Evolutionary conservation across 768 basidiomycete species (phyloP).

Genomic region (Hydnomerulius pinastri): DNA sequence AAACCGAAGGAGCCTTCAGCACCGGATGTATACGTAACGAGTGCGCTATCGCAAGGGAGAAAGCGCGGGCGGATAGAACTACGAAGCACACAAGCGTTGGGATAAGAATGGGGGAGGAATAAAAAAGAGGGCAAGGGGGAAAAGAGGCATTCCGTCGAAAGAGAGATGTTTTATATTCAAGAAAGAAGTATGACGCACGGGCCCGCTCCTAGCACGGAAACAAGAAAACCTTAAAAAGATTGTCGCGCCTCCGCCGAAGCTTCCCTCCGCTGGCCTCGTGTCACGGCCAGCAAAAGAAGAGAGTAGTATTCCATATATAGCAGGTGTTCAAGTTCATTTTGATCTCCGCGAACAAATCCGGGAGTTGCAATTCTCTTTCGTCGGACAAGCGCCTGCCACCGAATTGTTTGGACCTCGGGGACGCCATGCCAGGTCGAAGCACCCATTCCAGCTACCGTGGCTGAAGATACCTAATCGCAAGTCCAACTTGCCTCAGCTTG

Average conservation of each 20-base stretch:
- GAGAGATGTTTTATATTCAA: constrained; percentile 26
- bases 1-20: constrained; percentile 12
- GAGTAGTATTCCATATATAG: constrained; percentile 22
- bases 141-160: constrained; percentile 9
- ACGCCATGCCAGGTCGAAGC: too few relatives aligned
- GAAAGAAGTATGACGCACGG: constrained; percentile 28
- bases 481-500: too few relatives aligned
- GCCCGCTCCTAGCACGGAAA: constrained; percentile 24
- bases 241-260: constrained; percentile 22
- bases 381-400: too few relatives aligned
- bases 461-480: too few relatives aligned
- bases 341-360: constrained; percentile 8
- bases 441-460: too few relatives aligned
- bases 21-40: constrained; percentile 25
- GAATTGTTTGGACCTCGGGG: too few relatives aligned
- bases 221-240: constrained; percentile 15
- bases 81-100: constrained; percentile 18
- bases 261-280: constrained; percentile 21
- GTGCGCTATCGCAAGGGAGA: constrained; percentile 8
- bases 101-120: constrained; percentile 12
- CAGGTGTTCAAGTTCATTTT: constrained; percentile 29
- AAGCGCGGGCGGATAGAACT: constrained; percentile 9
- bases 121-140: constrained; percentile 9
- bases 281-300: constrained; percentile 11
- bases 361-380: background rate